phyloP scores from a whole-genome alignment of 106 monocot species.

The Dactylorhiza incarnata region DNA sequence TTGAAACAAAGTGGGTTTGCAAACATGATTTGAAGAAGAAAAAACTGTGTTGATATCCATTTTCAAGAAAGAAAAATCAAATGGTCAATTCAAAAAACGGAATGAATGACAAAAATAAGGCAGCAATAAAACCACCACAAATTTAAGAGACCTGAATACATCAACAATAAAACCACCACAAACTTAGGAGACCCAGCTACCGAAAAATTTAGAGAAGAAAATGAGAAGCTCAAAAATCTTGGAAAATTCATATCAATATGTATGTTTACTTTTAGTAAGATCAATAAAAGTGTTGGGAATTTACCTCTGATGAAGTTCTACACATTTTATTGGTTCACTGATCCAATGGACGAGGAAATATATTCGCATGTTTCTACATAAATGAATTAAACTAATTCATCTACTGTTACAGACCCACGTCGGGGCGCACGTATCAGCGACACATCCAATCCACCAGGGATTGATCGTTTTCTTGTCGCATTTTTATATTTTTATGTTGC shows the following conservation, averaged over 20 bases:
- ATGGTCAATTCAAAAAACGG: too few species aligned
- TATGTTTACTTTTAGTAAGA: neutral
- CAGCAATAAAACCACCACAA: neutral
- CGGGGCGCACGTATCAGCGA: too few species aligned
- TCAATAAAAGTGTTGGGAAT: neutral
- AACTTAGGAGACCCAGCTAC: neutral
- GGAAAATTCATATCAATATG: neutral
- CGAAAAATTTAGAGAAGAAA: neutral
- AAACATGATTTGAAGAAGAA: neutral
- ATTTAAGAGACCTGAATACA: neutral
- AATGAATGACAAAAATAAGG: too few species aligned
- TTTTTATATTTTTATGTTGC: too few species aligned
- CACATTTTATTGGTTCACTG: neutral
- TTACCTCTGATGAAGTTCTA: neutral
- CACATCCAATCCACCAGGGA: too few species aligned
- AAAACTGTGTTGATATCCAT: neutral
- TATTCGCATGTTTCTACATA: neutral
- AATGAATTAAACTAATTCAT: slow-evolving; percentile 2
- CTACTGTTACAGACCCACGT: neutral
- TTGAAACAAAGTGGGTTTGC: neutral
- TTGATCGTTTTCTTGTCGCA: too few species aligned
- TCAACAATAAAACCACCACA: neutral
- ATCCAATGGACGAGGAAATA: neutral
- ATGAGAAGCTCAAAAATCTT: neutral
- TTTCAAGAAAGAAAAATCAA: neutral